Evolutionary conservation across 169 alveolate genomes (phyloP), one percentile per base, ranked within the genome.

Genomic region (Plasmodium knowlesi): DNA sequence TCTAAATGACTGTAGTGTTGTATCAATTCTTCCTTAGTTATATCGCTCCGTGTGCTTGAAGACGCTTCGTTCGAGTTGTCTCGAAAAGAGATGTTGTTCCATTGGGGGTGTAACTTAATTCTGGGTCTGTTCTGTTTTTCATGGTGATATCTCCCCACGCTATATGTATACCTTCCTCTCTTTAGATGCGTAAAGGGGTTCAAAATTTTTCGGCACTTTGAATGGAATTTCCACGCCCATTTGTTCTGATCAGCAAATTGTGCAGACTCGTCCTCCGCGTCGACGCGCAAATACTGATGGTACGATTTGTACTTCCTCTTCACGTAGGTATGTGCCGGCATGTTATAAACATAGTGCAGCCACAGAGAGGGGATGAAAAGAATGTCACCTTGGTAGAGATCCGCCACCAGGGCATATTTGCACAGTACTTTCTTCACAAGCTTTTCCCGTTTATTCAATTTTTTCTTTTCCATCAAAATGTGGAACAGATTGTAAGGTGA

Each of bases 311-410:
- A 81, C 70, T 53, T 79, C 12, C 73, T 90, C 25, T 70, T 61
- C 37, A 90, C 30, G 67, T 70, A 54, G 32, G 94, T 90, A 61
- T 90, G 94, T 39, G 72, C 39, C 8, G 94, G 94, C 94, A 90
- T 90, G 54, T 90, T 90, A 32, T 90, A 90, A 12, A 90, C 81
- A 54, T 90, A 90, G 50, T 90, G 94, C 83, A 90, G 32, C 94
- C 94, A 90, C 54, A 90, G 54, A 34, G 94, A 90, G 14, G 94
- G 94, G 39, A 90, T 90, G 43, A 80, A 81, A 46, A 90, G 19
- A 90, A 90, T 80, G 32, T 90, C 94, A 16, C 94, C 94, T 90
- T 90, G 84, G 39, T 67, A 67, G 46, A 90, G 12, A 80, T 90
- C 94, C 32, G 94, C 94, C 34, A 90, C 94, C 28, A 37, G 37